These are phyloP conservation scores for Alternaria sp. DNA, from an alignment of 2,329 filamentous ascomycete species.

Conservation along the genomic window DNA sequence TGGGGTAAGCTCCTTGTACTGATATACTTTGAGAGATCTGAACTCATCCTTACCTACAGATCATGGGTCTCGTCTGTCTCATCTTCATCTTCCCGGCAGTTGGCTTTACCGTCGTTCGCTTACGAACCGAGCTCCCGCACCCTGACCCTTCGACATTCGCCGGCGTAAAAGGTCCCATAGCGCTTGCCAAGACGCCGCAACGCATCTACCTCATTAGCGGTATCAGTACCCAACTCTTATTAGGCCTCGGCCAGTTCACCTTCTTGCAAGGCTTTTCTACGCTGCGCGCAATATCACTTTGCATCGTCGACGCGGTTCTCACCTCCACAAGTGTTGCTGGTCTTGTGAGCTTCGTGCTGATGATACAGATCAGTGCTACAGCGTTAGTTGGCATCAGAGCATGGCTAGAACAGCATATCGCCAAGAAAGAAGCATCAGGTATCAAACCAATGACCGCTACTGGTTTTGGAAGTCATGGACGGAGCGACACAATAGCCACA, in stretches of 20 bases:
- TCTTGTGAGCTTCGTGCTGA: conserved; percentile 26
- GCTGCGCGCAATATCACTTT: conserved; percentile 37
- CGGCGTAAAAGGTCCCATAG: conserved; percentile 32
- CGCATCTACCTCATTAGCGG: conserved; percentile 36
- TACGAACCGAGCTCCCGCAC: conserved; percentile 31
- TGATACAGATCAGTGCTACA: conserved; percentile 34
- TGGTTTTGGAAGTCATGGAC: background rate
- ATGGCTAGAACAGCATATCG: conserved; percentile 41
- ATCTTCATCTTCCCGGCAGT: conserved; percentile 33
- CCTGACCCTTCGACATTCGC: conserved; percentile 29
- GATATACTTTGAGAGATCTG: background rate
- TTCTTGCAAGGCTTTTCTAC: conserved; percentile 34
- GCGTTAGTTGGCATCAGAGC: conserved; percentile 31
- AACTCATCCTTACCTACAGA: conserved; percentile 15
- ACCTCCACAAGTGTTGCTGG: conserved; percentile 27
- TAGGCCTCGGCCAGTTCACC: conserved; percentile 32
- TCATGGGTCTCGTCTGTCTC: conserved; percentile 35
- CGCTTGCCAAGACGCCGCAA: conserved; percentile 32
- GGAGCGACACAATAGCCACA: conserved; percentile 28
- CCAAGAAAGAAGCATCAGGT: conserved; percentile 20
- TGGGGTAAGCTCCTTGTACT: conserved; percentile 24
- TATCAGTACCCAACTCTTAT: conserved; percentile 26
- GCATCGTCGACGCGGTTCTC: conserved; percentile 38
- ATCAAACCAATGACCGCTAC: background rate
- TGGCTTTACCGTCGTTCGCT: conserved; percentile 26